Base-by-base conservation (phyloP, 306 rosid genomes). In the Fragaria iinumae region DNA sequence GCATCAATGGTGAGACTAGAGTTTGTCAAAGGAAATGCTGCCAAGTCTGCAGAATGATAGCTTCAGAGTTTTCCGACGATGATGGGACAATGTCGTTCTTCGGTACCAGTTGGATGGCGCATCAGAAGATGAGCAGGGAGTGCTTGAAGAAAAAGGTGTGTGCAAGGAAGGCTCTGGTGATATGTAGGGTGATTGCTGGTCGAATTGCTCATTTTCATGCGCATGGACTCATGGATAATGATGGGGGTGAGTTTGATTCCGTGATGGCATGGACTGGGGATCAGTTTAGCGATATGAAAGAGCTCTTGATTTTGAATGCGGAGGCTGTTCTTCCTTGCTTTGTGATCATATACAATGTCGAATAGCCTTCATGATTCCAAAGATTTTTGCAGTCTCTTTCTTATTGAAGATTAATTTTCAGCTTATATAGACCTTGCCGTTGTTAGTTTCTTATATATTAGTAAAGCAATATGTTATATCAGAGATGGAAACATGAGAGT, bases 261-360 rank as follows among this genome's bases (percentile, higher is more conserved):
- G 44, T 76, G 63, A 44, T 50, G 20, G 83, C 68, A 55, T 44
- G 68, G 55, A 29, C 41, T 8, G 52, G 23, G 34, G 13, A 66
- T 50, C 67, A 62, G 6, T 73, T 76, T 9, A 55, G 59, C 2
- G 80, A 67, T 20, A 67, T 44, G 6, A 69, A 70, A n/a, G 56
- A 74, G 63, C 78, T 77, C 0, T 60, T 77, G 66, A 79, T 64
- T 64, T 69, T 74, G 78, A 75, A 80, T 65, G 71, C 59, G 38
- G 74, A 77, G 52, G 85, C 83, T 27, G 70, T 78, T 21, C 83
- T 84, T 75, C 83, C 88, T 43, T 74, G 81, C 81, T 84, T 80
- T 70, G 84, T 77, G 65, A 79, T 80, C 34, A 69, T 81, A 45
- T 81, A 65, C 48, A 60, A 71, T 5, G 76, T 11, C 56, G 63